A percentile compares a stretch with the other conserved stretches of the same genome.
phyloP scores from a whole-genome alignment of 2,329 filamentous ascomycete genomes.

The Scedosporium minutisporum region DNA sequence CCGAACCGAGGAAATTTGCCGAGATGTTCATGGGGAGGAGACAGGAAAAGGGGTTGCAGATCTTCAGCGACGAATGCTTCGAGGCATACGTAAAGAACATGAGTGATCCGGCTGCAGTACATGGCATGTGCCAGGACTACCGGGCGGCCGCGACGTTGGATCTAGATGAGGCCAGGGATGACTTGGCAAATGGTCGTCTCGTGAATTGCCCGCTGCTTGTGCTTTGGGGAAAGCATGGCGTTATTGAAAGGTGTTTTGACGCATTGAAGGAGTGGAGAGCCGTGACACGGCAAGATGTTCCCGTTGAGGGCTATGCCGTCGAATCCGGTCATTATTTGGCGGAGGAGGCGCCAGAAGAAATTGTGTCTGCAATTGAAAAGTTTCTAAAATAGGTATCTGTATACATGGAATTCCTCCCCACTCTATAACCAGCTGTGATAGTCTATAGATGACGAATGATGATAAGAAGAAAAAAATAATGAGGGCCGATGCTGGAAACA shows the following conservation, averaged over 20 bases:
- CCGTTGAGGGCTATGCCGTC: slow-evolving; percentile 30
- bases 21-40: slow-evolving; percentile 31
- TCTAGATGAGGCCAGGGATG: slow-evolving; percentile 36
- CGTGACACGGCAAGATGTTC: slow-evolving; percentile 26
- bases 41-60: slow-evolving; percentile 21
- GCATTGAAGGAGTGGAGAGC: slow-evolving; percentile 39
- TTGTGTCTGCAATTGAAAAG: slow-evolving; percentile 28
- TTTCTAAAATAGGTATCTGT: slow-evolving; percentile 23
- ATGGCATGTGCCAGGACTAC: slow-evolving; percentile 47
- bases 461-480: too few relatives aligned
- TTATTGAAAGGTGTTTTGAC: slow-evolving; percentile 40
- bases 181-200: slow-evolving; percentile 30
- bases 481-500: too few relatives aligned
- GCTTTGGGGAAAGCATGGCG: slow-evolving; percentile 38
- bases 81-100: slow-evolving; percentile 32
- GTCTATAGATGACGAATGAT: too few relatives aligned
- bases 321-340: slow-evolving; percentile 39
- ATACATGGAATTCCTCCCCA: neutral
- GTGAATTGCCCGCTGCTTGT: slow-evolving; percentile 37
- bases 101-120: slow-evolving; percentile 29
- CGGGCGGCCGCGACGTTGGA: slow-evolving; percentile 41
- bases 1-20: slow-evolving; percentile 27
- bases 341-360: slow-evolving; percentile 39
- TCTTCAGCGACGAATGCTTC: slow-evolving; percentile 24
- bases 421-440: too few relatives aligned